Evolutionary conservation across 331 rosid genomes (phyloP), one percentile per base, ranked within the genome.

Genomic region (Malus hybrid): DNA sequence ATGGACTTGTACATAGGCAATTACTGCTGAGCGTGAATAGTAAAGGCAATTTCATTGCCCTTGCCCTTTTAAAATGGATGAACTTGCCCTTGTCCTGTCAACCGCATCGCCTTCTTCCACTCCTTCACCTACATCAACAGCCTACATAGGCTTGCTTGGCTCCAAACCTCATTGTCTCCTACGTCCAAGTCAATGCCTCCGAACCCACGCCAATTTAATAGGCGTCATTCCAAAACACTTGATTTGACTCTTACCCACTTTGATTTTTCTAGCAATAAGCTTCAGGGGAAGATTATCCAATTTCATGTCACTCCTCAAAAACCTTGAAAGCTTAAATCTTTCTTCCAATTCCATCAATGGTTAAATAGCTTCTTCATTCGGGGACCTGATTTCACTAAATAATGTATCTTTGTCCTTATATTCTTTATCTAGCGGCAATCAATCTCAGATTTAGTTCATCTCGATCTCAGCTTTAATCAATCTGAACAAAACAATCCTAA

Each of bases 381-480:
- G 93, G 2, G 91, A 93, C 81, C 80, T 91, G 36, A 86, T 91
- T 73, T 83, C 97, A 0, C 84, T 93, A 1, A 75, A 60, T 42
- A 84, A 84, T 50, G 64, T 90, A 6, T 91, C 97, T 4, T 64
- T 93, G 14, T 84, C 96, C 54, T 90, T 93, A 0, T 88, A 93
- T 56, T 84, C 94, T 2, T 66, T 93, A 15, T 90, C 97, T 7
- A 91, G 96, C 6, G 32, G 87, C 1, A 82, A 5, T 93, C 94
- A 7, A 67, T 91, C 1, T 87, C 91, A 0, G 79, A 77, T 9
- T 76, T 93, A 62, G 76, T 81, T 72, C 97, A 93, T 77, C 20
- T 93, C 80, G 96, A 93, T 91, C 96, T 93, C 80, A 93, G 96
- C 80, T 90, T 93, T 4, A 93, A 93, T 69, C 93, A 88, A 84